Evolutionary conservation across 371 early-diverging fungal genomes (phyloP).

Genomic region (Nematocida sp.): DNA sequence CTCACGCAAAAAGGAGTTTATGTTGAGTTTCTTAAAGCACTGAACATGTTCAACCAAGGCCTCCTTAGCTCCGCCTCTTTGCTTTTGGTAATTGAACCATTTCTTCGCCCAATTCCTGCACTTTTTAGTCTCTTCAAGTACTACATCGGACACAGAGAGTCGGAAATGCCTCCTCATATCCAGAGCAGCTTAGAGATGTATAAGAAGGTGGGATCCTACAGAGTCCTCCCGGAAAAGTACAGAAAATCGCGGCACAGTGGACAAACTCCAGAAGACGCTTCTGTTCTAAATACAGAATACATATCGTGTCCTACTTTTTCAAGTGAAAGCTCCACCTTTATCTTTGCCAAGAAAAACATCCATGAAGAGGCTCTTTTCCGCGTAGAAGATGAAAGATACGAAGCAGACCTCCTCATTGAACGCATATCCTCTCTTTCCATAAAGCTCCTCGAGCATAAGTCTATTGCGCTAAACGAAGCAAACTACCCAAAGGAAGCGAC

Average conservation of each 20-base stretch:
- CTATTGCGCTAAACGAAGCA: conserved; percentile 57
- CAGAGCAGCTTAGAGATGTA: conserved; percentile 43
- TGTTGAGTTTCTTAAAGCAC: conserved; percentile 86
- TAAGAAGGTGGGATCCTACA: conserved; percentile 62
- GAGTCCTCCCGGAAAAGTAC: conserved; percentile 56
- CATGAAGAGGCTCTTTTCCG: conserved; percentile 88
- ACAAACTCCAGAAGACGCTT: conserved; percentile 77
- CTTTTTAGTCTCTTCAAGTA: conserved; percentile 84
- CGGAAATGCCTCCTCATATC: conserved; percentile 46
- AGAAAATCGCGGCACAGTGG: conserved; percentile 72
- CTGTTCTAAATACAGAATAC: conserved; percentile 87
- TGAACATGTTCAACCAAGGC: conserved; percentile 88
- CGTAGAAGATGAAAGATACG: conserved; percentile 93
- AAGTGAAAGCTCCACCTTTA: conserved; percentile 84
- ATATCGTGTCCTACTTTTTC: conserved; percentile 86
- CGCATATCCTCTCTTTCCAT: conserved; percentile 81
- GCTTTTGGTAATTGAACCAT: conserved; percentile 69
- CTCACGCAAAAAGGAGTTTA: conserved; percentile 77
- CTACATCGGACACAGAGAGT: conserved; percentile 80
- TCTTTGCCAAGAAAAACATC: conserved; percentile 80
- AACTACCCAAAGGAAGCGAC: conserved; percentile 27
- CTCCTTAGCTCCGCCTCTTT: conserved; percentile 75
- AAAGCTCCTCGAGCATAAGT: conserved; percentile 77
- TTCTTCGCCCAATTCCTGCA: conserved; percentile 72
- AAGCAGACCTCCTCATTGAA: conserved; percentile 90